These are phyloP conservation scores for Cercophora samala DNA, from an alignment of 495 filamentous ascomycete genomes.

Conservation along the genomic window DNA sequence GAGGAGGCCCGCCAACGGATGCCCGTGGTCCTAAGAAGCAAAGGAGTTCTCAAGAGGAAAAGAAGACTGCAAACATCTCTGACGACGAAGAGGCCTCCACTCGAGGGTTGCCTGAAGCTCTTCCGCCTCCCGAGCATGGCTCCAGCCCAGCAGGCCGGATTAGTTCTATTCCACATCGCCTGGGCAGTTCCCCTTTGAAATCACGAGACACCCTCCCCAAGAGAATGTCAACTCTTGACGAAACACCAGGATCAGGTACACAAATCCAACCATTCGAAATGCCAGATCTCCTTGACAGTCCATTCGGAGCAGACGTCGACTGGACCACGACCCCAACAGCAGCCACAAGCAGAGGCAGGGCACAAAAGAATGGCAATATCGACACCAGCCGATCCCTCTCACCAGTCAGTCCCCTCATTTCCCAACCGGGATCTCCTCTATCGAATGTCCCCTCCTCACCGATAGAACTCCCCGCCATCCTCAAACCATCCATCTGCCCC, in stretches of 20 bases:
- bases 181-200: neutral
- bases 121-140: neutral
- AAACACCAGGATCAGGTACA: neutral
- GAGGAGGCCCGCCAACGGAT: neutral
- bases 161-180: neutral
- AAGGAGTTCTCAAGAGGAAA: neutral
- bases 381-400: neutral
- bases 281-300: neutral
- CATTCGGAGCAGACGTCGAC: neutral
- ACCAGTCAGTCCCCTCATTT: neutral
- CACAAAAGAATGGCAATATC: neutral
- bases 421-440: neutral
- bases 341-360: neutral
- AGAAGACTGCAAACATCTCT: neutral
- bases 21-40: neutral
- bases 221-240: neutral
- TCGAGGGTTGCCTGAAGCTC: neutral
- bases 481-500: constrained; percentile 48
- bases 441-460: neutral
- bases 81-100: neutral
- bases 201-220: neutral
- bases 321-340: neutral
- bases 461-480: neutral
- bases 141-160: neutral
- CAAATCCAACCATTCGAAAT: neutral